phyloP scores from a whole-genome alignment of 352 stramenopile species.

The Phytophthora colocasiae region DNA sequence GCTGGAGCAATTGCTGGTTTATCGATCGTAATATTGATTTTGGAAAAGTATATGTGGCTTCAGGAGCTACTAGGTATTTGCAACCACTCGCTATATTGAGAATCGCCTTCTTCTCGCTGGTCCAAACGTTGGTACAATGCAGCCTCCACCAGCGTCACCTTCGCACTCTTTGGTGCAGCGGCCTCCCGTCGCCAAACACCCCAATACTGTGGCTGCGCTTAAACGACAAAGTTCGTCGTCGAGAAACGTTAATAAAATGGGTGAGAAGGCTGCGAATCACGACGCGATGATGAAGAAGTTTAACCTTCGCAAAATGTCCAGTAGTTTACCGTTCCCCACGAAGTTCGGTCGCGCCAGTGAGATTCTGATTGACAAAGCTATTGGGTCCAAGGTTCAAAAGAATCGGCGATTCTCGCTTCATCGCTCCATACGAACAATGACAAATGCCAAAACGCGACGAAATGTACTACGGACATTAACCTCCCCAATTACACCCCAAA shows the following conservation, averaged over 20 bases:
- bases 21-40: too few species aligned
- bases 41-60: too few species aligned
- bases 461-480: not conserved
- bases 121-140: too few species aligned
- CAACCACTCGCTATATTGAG: too few species aligned
- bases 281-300: slow-evolving; percentile 24
- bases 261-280: slow-evolving; percentile 11
- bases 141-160: too few species aligned
- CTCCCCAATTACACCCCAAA: slow-evolving; percentile 7
- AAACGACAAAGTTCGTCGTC: not conserved
- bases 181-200: not conserved
- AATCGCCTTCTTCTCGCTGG: too few species aligned
- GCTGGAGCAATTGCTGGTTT: too few species aligned
- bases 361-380: slow-evolving; percentile 20
- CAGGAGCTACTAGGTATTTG: too few species aligned
- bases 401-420: slow-evolving; percentile 5
- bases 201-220: not conserved
- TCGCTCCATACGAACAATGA: slow-evolving; percentile 4
- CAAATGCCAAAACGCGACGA: slow-evolving; percentile 1
- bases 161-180: not conserved
- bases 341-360: slow-evolving; percentile 3
- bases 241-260: slow-evolving; percentile 12
- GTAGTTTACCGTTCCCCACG: not conserved
- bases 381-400: not conserved
- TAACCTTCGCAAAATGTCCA: slow-evolving; percentile 25